Evolutionary conservation across 345 rosid species (phyloP), one percentile per base, ranked within the genome.

Genomic region (Stellera chamaejasme): DNA sequence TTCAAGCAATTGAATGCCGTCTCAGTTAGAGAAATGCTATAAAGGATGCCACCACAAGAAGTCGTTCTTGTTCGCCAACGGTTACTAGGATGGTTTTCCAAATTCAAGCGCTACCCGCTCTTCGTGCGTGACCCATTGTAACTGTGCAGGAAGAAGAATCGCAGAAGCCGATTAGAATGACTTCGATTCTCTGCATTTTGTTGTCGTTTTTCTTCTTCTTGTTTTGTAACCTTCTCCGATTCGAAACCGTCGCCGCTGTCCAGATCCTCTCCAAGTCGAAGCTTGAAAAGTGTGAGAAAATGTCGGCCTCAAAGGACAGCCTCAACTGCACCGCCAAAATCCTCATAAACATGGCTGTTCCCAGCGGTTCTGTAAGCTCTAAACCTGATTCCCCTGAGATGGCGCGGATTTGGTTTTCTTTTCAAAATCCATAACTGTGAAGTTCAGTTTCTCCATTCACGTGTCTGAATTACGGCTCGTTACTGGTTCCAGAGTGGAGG

Each of bases 241-340:
- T 28, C 6, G 39, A 41, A 48, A 36, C 13, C 4, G 64, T 13
- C 1, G 65, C 13, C n/a, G 56, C 63, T 41, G 65, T 73, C 42
- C 74, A 84, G 76, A 84, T 84, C 39, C 79, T 84, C 27, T 82
- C 92, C n/a, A 84, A 84, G 66, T 84, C 88, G 27, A 82, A 74
- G 61, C 81, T 84, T 11, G 79, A 79, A 41, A 66, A 68, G 59
- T 84, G 92, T 69, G 79, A 73, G 75, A 79, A 73, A 68, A 55
- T 50, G 25, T 65, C 82, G 3, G 70, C 48, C 5, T 60, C 72
- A 19, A 41, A 9, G 43, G 66, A 41, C 42, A 23, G 51, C 25
- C 69, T 82, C 57, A 78, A 82, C 50, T 84, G 88, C 72, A 77
- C 80, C 11, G 48, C 67, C 54, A 82, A 82, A 73, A 79, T 82